Percentiles rank a stretch among this genome's conserved stretches.
phyloP scores from a whole-genome alignment of 1,139 yeast species.

The Blastobotrys ciferrii region DNA sequence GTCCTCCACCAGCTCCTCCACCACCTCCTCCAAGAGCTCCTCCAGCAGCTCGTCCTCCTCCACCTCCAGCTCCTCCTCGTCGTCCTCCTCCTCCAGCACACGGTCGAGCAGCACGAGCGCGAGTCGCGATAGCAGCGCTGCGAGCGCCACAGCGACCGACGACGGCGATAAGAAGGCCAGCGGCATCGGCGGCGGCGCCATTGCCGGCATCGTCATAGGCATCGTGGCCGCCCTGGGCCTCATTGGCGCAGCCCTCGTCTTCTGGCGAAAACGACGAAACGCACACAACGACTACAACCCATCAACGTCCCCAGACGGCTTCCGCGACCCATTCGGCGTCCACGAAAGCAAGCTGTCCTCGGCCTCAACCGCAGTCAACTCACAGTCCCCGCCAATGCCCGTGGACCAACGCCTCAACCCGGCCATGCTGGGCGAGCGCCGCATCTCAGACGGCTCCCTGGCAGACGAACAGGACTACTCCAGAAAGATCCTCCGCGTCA shows the following conservation, averaged over 20 bases:
- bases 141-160: slow-evolving; percentile 40
- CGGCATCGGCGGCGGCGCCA: slow-evolving; percentile 33
- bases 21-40: slow-evolving; percentile 19
- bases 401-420: slow-evolving; percentile 71
- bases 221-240: slow-evolving; percentile 39
- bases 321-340: slow-evolving; percentile 30
- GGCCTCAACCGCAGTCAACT: slow-evolving; percentile 19
- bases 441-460: slow-evolving; percentile 70
- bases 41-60: slow-evolving; percentile 8
- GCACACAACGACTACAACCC: slow-evolving; percentile 49
- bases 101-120: slow-evolving; percentile 25
- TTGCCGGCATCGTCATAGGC: slow-evolving; percentile 36
- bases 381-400: slow-evolving; percentile 34
- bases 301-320: slow-evolving; percentile 33
- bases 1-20: slow-evolving; percentile 26
- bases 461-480: slow-evolving; percentile 80
- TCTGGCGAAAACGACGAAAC: slow-evolving; percentile 43
- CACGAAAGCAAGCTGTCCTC: slow-evolving; percentile 6
- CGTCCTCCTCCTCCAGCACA: slow-evolving; percentile 19
- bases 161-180: slow-evolving; percentile 46
- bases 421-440: slow-evolving; percentile 67
- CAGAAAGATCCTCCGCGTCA: slow-evolving; percentile 68
- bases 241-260: slow-evolving; percentile 46
- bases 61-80: slow-evolving; percentile 19
- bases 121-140: slow-evolving; percentile 20